Evolutionary conservation across 129 eudicot genomes (phyloP).

Genomic region (Chrysanthemum makinoi): DNA sequence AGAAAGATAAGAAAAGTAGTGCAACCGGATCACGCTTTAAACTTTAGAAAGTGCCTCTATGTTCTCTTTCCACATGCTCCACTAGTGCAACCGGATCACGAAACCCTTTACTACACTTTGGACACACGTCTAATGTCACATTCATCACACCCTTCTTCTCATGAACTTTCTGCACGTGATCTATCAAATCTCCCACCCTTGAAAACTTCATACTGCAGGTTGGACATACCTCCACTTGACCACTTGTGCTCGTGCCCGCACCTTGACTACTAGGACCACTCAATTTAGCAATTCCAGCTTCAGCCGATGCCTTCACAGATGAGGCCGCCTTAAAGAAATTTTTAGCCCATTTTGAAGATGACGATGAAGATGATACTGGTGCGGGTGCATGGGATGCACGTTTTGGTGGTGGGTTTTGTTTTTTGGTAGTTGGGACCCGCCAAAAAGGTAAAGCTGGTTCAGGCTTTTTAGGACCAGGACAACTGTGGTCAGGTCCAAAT

Average conservation of each 20-base stretch:
- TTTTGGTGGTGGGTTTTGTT: slow-evolving; percentile 45
- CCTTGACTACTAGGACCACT: slow-evolving; percentile 37
- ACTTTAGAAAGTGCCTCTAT: slow-evolving; percentile 63
- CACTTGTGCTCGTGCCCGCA: slow-evolving; percentile 19
- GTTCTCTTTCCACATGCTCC: slow-evolving; percentile 92
- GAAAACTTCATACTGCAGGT: slow-evolving; percentile 57
- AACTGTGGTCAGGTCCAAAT: slow-evolving; percentile 87
- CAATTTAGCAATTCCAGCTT: slow-evolving; percentile 63
- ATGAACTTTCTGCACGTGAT: slow-evolving; percentile 81
- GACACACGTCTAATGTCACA: slow-evolving; percentile 79
- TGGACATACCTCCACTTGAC: slow-evolving; percentile 70
- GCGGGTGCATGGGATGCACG: slow-evolving; percentile 26
- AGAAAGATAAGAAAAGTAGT: background rate
- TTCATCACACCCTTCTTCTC: slow-evolving; percentile 70
- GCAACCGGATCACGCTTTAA: slow-evolving; percentile 24
- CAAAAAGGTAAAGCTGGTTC: slow-evolving; percentile 60
- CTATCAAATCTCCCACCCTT: slow-evolving; percentile 54
- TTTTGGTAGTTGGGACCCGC: slow-evolving; percentile 39
- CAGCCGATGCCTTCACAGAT: slow-evolving; percentile 61
- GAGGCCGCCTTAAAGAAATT: slow-evolving; percentile 62
- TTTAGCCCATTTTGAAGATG: slow-evolving; percentile 59
- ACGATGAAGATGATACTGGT: slow-evolving; percentile 23
- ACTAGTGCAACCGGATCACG: slow-evolving; percentile 86
- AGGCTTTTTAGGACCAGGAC: slow-evolving; percentile 87
- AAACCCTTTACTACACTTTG: slow-evolving; percentile 85